Base-by-base conservation (phyloP, 768 basidiomycete genomes). In the Pleurotus pulmonarius region DNA sequence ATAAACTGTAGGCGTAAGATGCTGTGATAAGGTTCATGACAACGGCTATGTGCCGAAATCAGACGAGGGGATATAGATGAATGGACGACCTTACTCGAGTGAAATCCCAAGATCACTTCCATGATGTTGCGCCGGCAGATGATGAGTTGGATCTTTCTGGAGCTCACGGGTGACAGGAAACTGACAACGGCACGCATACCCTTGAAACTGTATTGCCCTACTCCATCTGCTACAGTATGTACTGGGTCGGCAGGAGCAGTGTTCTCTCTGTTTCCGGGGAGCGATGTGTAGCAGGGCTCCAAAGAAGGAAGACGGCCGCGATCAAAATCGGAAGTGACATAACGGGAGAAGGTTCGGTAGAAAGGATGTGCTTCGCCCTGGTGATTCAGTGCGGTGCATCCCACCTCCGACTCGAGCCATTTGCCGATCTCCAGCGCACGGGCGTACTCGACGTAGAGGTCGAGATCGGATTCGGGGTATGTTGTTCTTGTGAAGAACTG, bases 401-500 rank as follows among this genome's bases (percentile, higher is more conserved):
- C 12, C 54, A 77, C 78, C 0, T 72, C 73, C 8, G 29, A 34
- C 4, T 67, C 62, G 0, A 83, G 62, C 66, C 74, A 80, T 6
- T 45, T 46, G 0, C 69, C 71, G 4, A 83, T 64, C 20, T 69
- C 66, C 11, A 56, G 44, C 40, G 68, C 63, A 37, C 65, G 61
- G 0, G 65, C 62, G 2, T 71, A 68, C 5, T 74, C 66, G 13
- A 72, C 67, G 61, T 83, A 83, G 3, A 84, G 39, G 54, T 85
- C 83, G 6, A 85, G 73, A 59, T 84, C 82, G 0, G 81, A 72
- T 3, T 70, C 70, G 3, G 71, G 67, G 58, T 81, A 83, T 38
- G 66, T 65, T 0, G 68, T 60, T 15, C 80, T 63, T 48, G 78
- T 75, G 41, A 85, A 70, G 59, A 82, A 81, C 49, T 84, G 82